These are phyloP conservation scores for Mycena sanguinolenta DNA, from an alignment of 768 basidiomycete genomes.

Conservation along the genomic window DNA sequence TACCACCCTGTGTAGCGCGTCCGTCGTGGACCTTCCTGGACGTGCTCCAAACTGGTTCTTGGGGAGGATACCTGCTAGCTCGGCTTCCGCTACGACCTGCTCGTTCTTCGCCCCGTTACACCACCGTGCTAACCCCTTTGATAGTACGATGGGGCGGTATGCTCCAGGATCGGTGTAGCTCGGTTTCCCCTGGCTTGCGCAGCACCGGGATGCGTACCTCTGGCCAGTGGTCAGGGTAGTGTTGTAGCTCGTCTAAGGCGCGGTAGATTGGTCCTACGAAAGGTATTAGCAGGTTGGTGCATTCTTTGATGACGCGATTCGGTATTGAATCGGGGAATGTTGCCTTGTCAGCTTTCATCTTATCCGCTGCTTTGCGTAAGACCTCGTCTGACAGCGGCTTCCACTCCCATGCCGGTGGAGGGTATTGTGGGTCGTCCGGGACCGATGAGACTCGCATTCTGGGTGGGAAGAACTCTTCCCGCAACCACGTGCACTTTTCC, in stretches of 20 bases:
- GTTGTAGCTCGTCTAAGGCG: slow-evolving; percentile 40
- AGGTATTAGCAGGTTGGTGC: slow-evolving; percentile 39
- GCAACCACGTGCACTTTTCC: slow-evolving; percentile 41
- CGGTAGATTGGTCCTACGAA: slow-evolving; percentile 45
- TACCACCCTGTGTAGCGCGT: too few relatives aligned
- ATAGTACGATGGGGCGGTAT: too few relatives aligned
- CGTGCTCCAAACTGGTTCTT: too few relatives aligned
- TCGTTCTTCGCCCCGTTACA: too few relatives aligned
- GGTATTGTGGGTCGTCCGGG: slow-evolving; percentile 41
- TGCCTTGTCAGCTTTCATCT: slow-evolving; percentile 52
- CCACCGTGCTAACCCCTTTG: too few relatives aligned
- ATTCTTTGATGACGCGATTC: slow-evolving; percentile 49
- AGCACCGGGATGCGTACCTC: slow-evolving; percentile 48
- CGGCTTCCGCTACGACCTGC: too few relatives aligned
- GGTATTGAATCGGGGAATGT: slow-evolving; percentile 42
- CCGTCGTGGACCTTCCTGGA: too few relatives aligned
- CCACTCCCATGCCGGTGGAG: slow-evolving; percentile 38
- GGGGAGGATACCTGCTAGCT: too few relatives aligned
- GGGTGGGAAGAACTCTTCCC: slow-evolving; percentile 47
- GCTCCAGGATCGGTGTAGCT: too few relatives aligned
- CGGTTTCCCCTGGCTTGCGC: slow-evolving; percentile 38
- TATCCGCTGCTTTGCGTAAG: slow-evolving; percentile 41
- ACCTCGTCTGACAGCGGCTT: slow-evolving; percentile 41
- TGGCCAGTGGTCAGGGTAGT: slow-evolving; percentile 40
- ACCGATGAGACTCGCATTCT: slow-evolving; percentile 14